Evolutionary conservation across 176 grass and related monocot species (phyloP).

Genomic region (Miscanthus lutarioriparius): DNA sequence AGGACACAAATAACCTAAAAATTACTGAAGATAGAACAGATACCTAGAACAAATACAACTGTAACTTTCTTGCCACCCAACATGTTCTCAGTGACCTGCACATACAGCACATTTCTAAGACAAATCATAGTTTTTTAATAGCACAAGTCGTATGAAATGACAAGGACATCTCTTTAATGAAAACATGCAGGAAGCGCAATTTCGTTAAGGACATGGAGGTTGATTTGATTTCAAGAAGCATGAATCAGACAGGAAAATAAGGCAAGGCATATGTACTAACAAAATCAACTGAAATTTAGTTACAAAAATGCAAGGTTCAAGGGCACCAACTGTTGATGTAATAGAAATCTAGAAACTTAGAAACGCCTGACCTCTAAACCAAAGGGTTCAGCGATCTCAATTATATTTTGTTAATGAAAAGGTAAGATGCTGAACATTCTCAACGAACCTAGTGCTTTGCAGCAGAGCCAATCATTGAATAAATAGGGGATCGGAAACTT

Average conservation of each 20-base stretch:
- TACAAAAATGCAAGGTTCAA: constrained; percentile 16
- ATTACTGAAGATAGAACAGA: constrained; percentile 6
- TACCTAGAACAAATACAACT: constrained; percentile 89
- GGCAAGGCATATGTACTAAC: neutral
- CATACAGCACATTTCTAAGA: neutral
- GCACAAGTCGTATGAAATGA: neutral
- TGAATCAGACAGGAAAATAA: neutral
- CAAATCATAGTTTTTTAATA: neutral
- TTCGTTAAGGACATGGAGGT: neutral
- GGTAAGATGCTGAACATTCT: neutral
- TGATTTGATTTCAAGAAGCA: neutral
- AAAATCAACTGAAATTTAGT: neutral
- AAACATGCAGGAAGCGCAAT: neutral
- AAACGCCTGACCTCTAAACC: neutral
- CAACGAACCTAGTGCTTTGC: constrained; percentile 17
- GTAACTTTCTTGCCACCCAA: constrained; percentile 73
- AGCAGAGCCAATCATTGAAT: neutral
- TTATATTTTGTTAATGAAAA: neutral
- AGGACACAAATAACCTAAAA: constrained; percentile 12
- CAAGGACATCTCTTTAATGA: neutral
- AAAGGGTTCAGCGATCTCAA: neutral
- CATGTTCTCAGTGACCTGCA: constrained; percentile 58
- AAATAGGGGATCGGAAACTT: neutral
- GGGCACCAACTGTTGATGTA: neutral
- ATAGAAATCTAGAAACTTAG: neutral